These are phyloP conservation scores for Nicotiana tabacum DNA, from an alignment of 257 asterid species.

Conservation along the genomic window DNA sequence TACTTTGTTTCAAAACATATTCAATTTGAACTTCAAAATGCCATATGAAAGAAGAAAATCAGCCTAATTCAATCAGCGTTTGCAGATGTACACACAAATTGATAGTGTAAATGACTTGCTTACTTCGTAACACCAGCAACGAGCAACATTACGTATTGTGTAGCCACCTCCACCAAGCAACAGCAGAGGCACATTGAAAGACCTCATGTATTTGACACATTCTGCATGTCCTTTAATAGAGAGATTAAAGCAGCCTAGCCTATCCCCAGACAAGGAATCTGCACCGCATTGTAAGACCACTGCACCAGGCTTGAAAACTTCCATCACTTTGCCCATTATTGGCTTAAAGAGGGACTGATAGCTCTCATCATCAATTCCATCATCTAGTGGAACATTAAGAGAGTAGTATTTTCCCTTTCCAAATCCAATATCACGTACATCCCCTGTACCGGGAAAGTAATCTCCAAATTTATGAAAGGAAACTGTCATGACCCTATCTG, in stretches of 20 bases:
- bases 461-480: conserved; percentile 45
- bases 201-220: conserved; percentile 39
- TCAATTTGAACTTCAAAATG: background rate
- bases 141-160: conserved; percentile 42
- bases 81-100: background rate
- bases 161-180: conserved; percentile 43
- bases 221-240: conserved; percentile 39
- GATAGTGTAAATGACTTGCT: background rate
- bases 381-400: conserved; percentile 40
- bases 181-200: conserved; percentile 36
- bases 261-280: conserved; percentile 38
- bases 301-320: conserved; percentile 36
- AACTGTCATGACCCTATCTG: conserved; percentile 47
- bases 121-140: conserved; percentile 48
- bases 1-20: background rate
- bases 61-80: background rate
- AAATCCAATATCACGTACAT: conserved; percentile 32
- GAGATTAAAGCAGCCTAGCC: conserved; percentile 41
- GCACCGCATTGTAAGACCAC: conserved; percentile 47
- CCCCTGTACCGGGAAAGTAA: conserved; percentile 43
- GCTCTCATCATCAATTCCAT: conserved; percentile 41
- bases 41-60: background rate
- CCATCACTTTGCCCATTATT: conserved; percentile 42
- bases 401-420: conserved; percentile 35
- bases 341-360: conserved; percentile 42